Conservation (phyloP, 2,329 filamentous ascomycete species). For the Calonectria montana region DNA sequence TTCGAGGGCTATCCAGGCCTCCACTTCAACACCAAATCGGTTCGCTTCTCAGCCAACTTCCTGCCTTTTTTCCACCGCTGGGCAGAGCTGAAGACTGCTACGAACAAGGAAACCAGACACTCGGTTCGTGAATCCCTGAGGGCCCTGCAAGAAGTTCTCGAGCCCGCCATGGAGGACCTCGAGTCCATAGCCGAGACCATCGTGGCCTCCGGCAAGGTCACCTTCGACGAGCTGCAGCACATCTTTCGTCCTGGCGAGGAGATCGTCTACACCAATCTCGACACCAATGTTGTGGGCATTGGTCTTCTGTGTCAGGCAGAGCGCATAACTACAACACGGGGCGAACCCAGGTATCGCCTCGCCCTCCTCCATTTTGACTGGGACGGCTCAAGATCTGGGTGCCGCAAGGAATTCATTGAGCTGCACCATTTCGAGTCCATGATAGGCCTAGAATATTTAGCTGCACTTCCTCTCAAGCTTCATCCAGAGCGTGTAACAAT, state of each 20-base stretch:
- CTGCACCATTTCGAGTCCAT: neutral
- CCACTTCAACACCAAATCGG: neutral
- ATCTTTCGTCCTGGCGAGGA: slow-evolving; percentile 10
- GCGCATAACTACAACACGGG: neutral
- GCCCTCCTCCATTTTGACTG: neutral
- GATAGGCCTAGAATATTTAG: neutral
- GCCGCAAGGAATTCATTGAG: neutral
- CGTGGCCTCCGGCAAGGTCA: neutral
- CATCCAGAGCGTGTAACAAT: neutral
- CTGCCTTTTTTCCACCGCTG: slow-evolving; percentile 5
- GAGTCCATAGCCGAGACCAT: neutral
- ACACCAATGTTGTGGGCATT: neutral
- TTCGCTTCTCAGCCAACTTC: slow-evolving; percentile 6
- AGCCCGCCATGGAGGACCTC: neutral
- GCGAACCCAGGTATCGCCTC: neutral
- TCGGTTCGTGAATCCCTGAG: neutral
- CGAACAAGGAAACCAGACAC: neutral
- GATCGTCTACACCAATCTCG: neutral
- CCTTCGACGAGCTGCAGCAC: neutral
- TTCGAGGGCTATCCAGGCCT: neutral
- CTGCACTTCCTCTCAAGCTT: neutral
- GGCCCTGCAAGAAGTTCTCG: neutral
- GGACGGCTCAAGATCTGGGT: neutral
- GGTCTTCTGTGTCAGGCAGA: neutral
- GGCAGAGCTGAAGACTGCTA: neutral